phyloP scores from a whole-genome alignment of 2,329 filamentous ascomycete genomes.

The Penicillium sp. region DNA sequence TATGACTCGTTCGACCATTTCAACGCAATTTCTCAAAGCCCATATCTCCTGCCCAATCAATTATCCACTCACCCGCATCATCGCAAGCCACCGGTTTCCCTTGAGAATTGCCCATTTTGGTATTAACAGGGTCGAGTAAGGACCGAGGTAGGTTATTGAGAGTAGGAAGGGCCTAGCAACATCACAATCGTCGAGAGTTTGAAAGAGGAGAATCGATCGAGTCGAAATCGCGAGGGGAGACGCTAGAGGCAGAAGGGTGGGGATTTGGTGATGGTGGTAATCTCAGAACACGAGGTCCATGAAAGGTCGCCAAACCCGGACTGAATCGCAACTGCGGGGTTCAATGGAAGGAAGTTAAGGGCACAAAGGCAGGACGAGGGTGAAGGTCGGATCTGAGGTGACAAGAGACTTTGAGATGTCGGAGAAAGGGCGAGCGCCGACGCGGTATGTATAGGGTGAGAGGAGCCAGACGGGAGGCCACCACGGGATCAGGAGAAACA shows the following conservation, averaged over 20 bases:
- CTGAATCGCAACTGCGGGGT: conserved; percentile 16
- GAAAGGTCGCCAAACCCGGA: conserved; percentile 11
- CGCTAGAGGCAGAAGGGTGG: neutral
- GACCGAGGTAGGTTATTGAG: conserved; percentile 15
- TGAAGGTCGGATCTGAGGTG: too few species aligned
- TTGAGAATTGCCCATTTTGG: conserved; percentile 86
- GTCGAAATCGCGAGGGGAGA: neutral
- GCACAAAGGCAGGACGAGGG: neutral
- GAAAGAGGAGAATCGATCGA: neutral
- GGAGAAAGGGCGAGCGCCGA: neutral
- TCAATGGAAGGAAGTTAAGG: conserved; percentile 2
- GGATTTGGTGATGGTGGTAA: conserved; percentile 4
- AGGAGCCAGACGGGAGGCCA: neutral
- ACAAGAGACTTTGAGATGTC: too few species aligned
- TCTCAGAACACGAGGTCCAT: conserved; percentile 14
- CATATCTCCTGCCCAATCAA: too few species aligned
- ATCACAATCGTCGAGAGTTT: conserved; percentile 16
- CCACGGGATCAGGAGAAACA: neutral
- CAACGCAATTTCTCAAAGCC: too few species aligned
- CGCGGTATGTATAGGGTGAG: neutral
- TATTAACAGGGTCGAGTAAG: conserved; percentile 4
- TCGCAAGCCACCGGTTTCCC: conserved; percentile 88
- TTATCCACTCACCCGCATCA: conserved; percentile 71
- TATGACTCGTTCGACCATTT: conserved; percentile 4
- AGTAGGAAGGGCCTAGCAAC: conserved; percentile 20